Base-by-base conservation (phyloP, 805 yeast genomes). In the Isabelozyma rhagii region DNA sequence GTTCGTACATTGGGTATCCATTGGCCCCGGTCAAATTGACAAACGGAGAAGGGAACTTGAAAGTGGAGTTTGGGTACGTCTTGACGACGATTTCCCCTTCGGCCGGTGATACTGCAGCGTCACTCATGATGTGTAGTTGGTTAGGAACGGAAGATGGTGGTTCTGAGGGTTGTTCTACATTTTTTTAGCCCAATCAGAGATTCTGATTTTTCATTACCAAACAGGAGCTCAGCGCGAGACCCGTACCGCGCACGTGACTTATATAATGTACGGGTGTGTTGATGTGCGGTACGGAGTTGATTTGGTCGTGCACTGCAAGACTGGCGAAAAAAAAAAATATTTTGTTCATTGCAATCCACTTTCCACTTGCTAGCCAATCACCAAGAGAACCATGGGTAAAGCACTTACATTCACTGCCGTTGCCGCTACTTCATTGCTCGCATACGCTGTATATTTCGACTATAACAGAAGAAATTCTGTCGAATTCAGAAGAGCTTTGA, bases 371-470 rank as follows among this genome's bases (percentile, higher is more conserved):
- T 11, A 13, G 17, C 18, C 15, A 39, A n/a, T 15, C 41, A 14
- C 18, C 18, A 39, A 4, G 13, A 43, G 9, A 28, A 55, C 38
- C 11, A 68, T 68, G 73, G 62, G 60, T 59, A 67, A 59, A 50
- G 55, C 59, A 9, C 50, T 61, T 31, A 64, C 76, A 14, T 49
- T 71, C 52, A 70, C 74, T 29, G 70, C 76, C 31, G 64, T 77
- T 44, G 73, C 79, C 15, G 80, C 85, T 27, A 71, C 84, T 28
- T 83, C 86, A 38, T 64, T 78, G 14, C 67, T 83, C 45, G 90
- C 88, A 14, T 93, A 94, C 72, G 89, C 93, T 49, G 74, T 83
- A 39, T 94, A 89, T 75, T 96, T 96, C 64, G 99, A 94, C 74
- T 88, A 91, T 77, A 80, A 80, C 71, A 89, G 99, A 74, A 88